Evolutionary conservation across 2,329 filamentous ascomycete species (phyloP).

Genomic region (Trichophyton rubrum): DNA sequence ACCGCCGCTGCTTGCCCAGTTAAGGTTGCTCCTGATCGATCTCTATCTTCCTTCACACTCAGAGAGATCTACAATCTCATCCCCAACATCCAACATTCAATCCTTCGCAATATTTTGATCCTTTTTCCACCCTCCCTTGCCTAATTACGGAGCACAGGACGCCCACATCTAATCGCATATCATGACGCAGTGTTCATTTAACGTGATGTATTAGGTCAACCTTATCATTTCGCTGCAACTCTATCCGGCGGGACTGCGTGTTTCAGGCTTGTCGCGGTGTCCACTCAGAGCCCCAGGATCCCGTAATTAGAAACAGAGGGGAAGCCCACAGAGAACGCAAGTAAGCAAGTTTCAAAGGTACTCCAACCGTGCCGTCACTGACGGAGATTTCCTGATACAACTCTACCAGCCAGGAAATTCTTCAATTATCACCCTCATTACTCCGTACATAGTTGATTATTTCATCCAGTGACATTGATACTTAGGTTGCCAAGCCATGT

Average conservation of each 20-base stretch:
- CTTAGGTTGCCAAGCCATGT: background rate
- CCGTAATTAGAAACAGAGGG: background rate
- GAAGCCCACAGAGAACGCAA: background rate
- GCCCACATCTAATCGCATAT: background rate
- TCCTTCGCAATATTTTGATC: background rate
- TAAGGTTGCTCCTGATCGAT: too few species aligned
- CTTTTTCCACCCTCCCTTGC: background rate
- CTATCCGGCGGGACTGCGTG: background rate
- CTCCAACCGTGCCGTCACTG: background rate
- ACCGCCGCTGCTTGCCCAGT: background rate
- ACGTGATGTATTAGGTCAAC: background rate
- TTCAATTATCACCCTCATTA: background rate
- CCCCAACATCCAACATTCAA: background rate
- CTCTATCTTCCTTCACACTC: too few species aligned
- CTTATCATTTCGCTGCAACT: background rate
- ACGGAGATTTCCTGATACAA: background rate
- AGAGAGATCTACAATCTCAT: too few species aligned
- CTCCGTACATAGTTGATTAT: too few species aligned
- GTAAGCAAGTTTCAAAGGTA: background rate
- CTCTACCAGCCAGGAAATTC: background rate
- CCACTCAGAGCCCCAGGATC: background rate
- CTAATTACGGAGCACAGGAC: background rate
- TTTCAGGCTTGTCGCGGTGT: background rate
- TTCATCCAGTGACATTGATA: background rate
- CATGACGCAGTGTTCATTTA: background rate